These are phyloP conservation scores for Kitagawia praeruptora DNA, from an alignment of 129 eudicot genomes.

Conservation along the genomic window DNA sequence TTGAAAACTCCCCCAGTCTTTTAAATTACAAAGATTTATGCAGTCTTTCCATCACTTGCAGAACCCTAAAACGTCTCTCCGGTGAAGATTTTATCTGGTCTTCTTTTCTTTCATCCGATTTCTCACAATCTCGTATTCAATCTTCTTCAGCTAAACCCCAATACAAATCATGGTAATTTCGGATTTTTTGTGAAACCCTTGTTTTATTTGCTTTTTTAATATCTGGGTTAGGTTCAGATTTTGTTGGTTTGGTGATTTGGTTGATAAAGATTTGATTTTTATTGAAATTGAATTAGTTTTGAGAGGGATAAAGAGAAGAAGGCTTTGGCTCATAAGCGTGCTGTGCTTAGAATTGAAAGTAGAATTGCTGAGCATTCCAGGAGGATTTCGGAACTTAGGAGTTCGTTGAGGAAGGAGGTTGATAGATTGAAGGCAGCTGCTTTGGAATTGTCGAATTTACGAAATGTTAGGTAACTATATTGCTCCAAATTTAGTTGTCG, in stretches of 20 bases:
- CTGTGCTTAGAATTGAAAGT: constrained; percentile 63
- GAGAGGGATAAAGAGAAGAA: constrained; percentile 60
- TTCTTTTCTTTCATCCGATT: constrained; percentile 49
- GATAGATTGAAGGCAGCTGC: constrained; percentile 39
- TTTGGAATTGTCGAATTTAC: constrained; percentile 45
- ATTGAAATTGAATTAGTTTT: constrained; percentile 25
- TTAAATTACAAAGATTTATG: constrained; percentile 55
- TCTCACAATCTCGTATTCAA: constrained; percentile 26
- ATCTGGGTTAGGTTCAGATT: background rate
- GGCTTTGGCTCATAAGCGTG: constrained; percentile 57
- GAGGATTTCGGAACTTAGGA: constrained; percentile 37
- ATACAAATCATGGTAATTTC: constrained; percentile 34
- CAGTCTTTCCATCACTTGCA: constrained; percentile 53
- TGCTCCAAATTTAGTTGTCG: background rate
- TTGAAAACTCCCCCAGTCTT: constrained; percentile 17
- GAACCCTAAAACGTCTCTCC: constrained; percentile 50
- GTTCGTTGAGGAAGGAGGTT: constrained; percentile 26
- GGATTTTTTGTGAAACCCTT: background rate
- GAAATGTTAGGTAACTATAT: constrained; percentile 36
- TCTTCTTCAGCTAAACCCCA: constrained; percentile 29
- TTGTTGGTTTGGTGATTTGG: background rate
- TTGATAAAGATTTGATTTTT: background rate
- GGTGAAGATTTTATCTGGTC: constrained; percentile 55
- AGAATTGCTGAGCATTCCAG: constrained; percentile 49
- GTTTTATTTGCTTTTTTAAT: background rate